These are phyloP conservation scores for Aspergillus saccharolyticus DNA, from an alignment of 495 filamentous ascomycete species.

Conservation along the genomic window DNA sequence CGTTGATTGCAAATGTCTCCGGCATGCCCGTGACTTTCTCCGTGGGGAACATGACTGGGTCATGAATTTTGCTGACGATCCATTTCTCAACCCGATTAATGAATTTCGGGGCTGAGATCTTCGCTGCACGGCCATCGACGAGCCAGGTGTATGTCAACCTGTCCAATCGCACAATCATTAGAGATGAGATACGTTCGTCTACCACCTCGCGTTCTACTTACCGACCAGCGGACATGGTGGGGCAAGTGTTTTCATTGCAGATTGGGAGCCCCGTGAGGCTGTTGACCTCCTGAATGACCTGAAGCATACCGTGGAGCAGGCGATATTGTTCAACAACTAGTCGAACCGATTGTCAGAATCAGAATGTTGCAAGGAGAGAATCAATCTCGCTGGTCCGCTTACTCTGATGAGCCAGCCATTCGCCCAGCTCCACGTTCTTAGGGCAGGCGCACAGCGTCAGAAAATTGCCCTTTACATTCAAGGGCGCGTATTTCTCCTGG, in stretches of 20 bases:
- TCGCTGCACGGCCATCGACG: constrained; percentile 47
- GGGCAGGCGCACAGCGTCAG: constrained; percentile 89
- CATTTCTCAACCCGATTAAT: constrained; percentile 90
- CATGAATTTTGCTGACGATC: constrained; percentile 88
- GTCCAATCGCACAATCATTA: constrained; percentile 4
- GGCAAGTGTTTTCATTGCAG: constrained; percentile 78
- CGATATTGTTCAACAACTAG: constrained; percentile 88
- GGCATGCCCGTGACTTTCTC: constrained; percentile 54
- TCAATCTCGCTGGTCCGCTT: constrained; percentile 21
- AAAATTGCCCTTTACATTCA: constrained; percentile 94
- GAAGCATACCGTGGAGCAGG: constrained; percentile 75
- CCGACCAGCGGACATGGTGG: constrained; percentile 87
- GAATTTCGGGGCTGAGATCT: constrained; percentile 77
- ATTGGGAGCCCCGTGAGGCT: constrained; percentile 62
- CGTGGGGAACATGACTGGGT: constrained; percentile 80
- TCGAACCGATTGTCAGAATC: constrained; percentile 17
- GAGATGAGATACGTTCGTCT: not conserved
- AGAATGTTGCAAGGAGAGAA: not conserved
- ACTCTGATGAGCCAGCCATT: constrained; percentile 96
- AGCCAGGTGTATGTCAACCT: constrained; percentile 92
- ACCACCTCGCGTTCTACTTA: constrained; percentile 45
- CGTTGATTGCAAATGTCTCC: constrained; percentile 56
- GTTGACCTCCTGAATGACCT: constrained; percentile 75
- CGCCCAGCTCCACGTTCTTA: constrained; percentile 80
- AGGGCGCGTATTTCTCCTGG: constrained; percentile 71